Percentiles rank a stretch among this genome's conserved stretches.
These are phyloP conservation scores for Aquanectria penicillioides DNA, from an alignment of 2,329 filamentous ascomycete genomes.

Conservation along the genomic window DNA sequence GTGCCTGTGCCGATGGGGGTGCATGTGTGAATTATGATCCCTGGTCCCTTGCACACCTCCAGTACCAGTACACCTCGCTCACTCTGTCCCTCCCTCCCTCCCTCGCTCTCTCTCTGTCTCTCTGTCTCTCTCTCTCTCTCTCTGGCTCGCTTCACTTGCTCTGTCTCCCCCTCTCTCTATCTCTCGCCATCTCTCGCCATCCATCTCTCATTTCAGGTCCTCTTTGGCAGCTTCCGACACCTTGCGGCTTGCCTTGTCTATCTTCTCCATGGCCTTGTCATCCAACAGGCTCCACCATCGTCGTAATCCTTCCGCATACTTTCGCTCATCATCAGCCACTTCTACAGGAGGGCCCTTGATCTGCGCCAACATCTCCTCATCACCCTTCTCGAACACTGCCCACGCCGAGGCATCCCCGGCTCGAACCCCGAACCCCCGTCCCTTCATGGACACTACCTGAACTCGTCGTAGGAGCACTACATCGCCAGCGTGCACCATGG, in stretches of 20 bases:
- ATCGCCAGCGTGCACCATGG: constrained; percentile 65
- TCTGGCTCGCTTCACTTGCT: too few species aligned
- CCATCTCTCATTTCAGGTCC: constrained; percentile 37
- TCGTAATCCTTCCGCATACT: constrained; percentile 59
- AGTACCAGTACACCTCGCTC: too few species aligned
- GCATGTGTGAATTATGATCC: constrained; percentile 19
- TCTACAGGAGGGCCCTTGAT: constrained; percentile 70
- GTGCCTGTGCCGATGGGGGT: too few species aligned
- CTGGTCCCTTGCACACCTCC: too few species aligned
- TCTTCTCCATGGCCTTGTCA: constrained; percentile 54
- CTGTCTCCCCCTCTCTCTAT: too few species aligned
- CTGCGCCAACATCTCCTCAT: constrained; percentile 56
- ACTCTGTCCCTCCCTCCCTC: too few species aligned
- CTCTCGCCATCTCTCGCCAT: not conserved
- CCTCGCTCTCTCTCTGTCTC: too few species aligned
- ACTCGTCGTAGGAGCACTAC: constrained; percentile 68
- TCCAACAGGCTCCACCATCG: constrained; percentile 62
- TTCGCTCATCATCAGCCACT: constrained; percentile 59
- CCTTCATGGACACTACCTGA: constrained; percentile 62
- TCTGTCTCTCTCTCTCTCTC: too few species aligned
- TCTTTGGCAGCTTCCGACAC: constrained; percentile 41
- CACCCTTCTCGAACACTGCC: constrained; percentile 66
- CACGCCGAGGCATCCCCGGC: constrained; percentile 68
- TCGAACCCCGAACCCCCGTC: constrained; percentile 65
- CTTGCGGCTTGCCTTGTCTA: constrained; percentile 58